Base-by-base conservation (phyloP, 2,329 filamentous ascomycete species). In the Grosmannia clavigera region DNA sequence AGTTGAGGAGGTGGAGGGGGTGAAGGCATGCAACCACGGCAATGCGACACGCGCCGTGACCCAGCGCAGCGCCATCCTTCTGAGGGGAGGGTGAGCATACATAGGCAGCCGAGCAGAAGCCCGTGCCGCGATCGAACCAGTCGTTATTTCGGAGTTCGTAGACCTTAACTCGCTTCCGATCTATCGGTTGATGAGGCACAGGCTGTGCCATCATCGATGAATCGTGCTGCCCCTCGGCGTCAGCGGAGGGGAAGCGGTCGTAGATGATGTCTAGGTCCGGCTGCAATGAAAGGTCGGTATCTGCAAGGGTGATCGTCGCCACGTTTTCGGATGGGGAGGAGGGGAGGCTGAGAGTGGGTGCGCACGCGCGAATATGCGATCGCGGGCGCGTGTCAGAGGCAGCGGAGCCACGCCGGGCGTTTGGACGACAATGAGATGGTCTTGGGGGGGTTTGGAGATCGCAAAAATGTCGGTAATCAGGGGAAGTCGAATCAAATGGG, bases 101-200 rank as follows among this genome's bases (percentile, higher is more conserved):
- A 65, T 88, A 82, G 65, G 85, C 81, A 55, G 92, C 91, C 62
- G 84, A 89, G 73, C 94, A 97, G 74, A 96, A 96, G 64, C 94
- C 94, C 55, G 94, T 99, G 65, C 94, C 94, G 69, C 92, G 83
- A 76, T 99, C 94, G 72, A 92, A 96, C 94, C 94, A 99, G 83
- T 97, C 94, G 81, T 95, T 96, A 76, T 96, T 91, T 73, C 90
- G 90, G 69, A 99, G 82, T 78, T 97, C 94, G 75, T 99, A 99
- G 72, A 99, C 94, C 80, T 99, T 99, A 75, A 97, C 94, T 80
- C 94, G 82, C 73, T 82, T 84, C 75, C 79, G 83, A 69, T 85
- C 82, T 73, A 80, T 80, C 73, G 79, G 75, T 76, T 79, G 81
- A 81, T 84, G 82, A 82, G 82, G 82, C 82, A 85, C 82, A 68